Base-by-base conservation (phyloP, 495 filamentous ascomycete genomes). In the Daldinia grandis region DNA sequence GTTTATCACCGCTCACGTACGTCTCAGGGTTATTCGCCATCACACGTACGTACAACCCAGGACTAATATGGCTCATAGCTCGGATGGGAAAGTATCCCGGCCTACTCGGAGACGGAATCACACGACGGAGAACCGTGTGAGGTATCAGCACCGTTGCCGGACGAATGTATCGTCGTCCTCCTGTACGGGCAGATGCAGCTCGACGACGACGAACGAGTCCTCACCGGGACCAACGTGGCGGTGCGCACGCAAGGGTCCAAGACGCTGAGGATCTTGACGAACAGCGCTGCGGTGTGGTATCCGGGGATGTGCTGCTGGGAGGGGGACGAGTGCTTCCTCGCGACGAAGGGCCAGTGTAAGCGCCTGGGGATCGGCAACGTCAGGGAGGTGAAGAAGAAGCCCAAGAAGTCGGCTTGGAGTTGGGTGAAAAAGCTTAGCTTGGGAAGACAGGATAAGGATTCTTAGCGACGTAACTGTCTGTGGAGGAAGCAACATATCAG, bases 251-350 rank as follows among this genome's bases (percentile, higher is more conserved):
- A 15, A 17, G 57, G 57, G 12, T 44, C 21, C 12, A 60, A 60
- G 57, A 60, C 57, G 6, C 27, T 60, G 38, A 31, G 12, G 24
- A 31, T 60, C 38, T 10, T 60, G 15, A n/a, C 37, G 2, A 47
- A 60, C 17, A 60, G 57, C 57, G 57, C 57, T 12, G 57, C 57
- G 21, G 57, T 60, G 6, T 60, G 57, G 57, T 60, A 47, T 17
- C 57, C 57, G 6, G 25, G 17, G 9, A 27, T 27, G 3, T 60
- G 57, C 57, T 60, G 57, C 57, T 60, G 25, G 38, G 38, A 47
- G 21, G 24, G 17, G 12, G 35, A 60, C 25, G 15, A 60, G 14
- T 60, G 57, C 27, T 31, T 17, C 25, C 27, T 60, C 15, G 57
- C 57, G 38, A 28, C 24, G 2, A 28, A 44, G 24, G 57, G 57